These are phyloP conservation scores for Suillus occidentalis DNA, from an alignment of 768 basidiomycete genomes.

Conservation along the genomic window DNA sequence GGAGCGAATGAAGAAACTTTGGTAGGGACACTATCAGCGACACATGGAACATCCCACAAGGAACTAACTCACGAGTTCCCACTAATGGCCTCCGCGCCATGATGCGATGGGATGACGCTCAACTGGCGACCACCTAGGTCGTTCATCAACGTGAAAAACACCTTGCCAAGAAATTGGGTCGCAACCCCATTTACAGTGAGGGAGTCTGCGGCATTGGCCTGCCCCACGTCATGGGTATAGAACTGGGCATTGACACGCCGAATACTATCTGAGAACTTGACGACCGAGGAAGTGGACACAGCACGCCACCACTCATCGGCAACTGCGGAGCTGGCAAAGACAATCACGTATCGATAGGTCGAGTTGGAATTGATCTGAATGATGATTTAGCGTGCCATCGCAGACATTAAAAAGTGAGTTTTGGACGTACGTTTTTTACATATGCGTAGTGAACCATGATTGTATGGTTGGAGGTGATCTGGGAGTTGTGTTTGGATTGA, in stretches of 20 bases:
- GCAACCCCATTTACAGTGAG: not conserved
- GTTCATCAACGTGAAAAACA: not conserved
- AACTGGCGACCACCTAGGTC: not conserved
- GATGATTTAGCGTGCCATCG: not conserved
- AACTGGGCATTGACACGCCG: not conserved
- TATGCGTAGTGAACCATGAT: not conserved
- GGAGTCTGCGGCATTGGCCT: not conserved
- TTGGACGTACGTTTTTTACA: not conserved
- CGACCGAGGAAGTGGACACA: conserved; percentile 9
- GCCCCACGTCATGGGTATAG: not conserved
- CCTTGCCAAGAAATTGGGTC: not conserved
- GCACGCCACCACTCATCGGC: conserved; percentile 30
- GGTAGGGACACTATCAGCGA: not conserved
- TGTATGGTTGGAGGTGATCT: not conserved
- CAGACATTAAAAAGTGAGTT: not conserved
- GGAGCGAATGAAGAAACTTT: not conserved
- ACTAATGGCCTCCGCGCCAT: not conserved
- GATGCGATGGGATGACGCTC: not conserved
- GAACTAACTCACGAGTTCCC: not conserved
- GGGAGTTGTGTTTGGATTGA: not conserved
- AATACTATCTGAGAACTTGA: not conserved
- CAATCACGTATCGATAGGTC: conserved; percentile 18
- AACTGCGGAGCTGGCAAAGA: conserved; percentile 18
- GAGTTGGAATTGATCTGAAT: not conserved
- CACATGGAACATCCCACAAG: not conserved